Evolutionary conservation across 2,329 filamentous ascomycete species (phyloP).

Genomic region (Colletotrichum sp.): DNA sequence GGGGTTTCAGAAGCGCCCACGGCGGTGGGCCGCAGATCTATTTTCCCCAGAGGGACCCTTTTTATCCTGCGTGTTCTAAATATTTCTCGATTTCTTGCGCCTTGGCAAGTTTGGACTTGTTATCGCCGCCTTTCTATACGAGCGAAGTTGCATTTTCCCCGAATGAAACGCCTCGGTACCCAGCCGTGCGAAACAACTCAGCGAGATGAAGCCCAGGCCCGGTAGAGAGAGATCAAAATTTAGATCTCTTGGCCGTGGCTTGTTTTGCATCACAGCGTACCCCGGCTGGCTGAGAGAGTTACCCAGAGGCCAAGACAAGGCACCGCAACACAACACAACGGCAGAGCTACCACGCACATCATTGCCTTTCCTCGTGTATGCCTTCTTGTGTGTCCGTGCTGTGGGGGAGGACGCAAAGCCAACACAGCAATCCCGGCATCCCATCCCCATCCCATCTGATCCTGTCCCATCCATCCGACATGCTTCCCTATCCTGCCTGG

Average conservation of each 20-base stretch:
- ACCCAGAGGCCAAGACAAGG: neutral
- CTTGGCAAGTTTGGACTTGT: conserved; percentile 10
- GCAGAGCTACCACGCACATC: neutral
- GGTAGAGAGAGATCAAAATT: conserved; percentile 3
- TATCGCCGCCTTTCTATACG: neutral
- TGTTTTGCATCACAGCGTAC: neutral
- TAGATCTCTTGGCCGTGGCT: conserved; percentile 13
- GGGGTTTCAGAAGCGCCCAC: conserved; percentile 5
- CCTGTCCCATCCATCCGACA: neutral
- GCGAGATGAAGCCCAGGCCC: neutral
- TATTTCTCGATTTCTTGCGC: neutral
- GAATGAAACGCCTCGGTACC: conserved; percentile 17
- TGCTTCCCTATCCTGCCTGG: neutral
- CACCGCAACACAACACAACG: neutral
- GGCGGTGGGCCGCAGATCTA: neutral
- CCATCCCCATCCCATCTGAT: neutral
- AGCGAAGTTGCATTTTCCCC: conserved; percentile 4
- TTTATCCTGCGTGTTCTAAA: neutral
- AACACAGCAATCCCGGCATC: neutral
- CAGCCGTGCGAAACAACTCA: conserved; percentile 8
- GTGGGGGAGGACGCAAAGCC: neutral
- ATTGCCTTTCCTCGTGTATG: neutral
- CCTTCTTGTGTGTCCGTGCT: neutral
- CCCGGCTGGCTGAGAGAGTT: neutral
- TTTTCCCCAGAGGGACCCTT: neutral